A percentile compares a stretch with the other conserved stretches of the same genome.
phyloP scores from a whole-genome alignment of 345 rosid genomes.

The Rhodamnia rubescens region DNA sequence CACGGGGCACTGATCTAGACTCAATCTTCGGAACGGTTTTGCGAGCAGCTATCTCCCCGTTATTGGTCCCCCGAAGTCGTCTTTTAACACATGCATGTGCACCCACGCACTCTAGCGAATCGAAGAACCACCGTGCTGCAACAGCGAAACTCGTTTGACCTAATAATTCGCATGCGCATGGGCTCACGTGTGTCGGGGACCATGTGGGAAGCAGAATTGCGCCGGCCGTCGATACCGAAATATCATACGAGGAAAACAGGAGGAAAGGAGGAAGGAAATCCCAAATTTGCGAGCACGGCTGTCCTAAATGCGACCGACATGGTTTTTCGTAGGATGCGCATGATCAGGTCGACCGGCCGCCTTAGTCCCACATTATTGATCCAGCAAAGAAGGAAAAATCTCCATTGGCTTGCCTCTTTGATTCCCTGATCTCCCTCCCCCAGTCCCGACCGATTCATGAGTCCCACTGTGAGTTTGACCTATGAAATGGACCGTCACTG shows the following conservation, averaged over 20 bases:
- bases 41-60: neutral
- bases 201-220: neutral
- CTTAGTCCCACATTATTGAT: neutral
- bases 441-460: too few relatives aligned
- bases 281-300: neutral
- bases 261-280: neutral
- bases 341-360: neutral
- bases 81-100: neutral
- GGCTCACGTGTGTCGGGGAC: neutral
- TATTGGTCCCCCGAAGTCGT: neutral
- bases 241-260: neutral
- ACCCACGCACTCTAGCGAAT: neutral
- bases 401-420: too few relatives aligned
- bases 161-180: neutral
- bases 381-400: too few relatives aligned
- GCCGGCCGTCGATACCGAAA: neutral
- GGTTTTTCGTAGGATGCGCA: neutral
- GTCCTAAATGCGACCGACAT: neutral
- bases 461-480: neutral
- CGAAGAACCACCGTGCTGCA: neutral
- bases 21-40: neutral
- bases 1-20: neutral
- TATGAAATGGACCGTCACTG: neutral
- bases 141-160: rapidly evolving
- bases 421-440: too few relatives aligned